Evolutionary conservation across 345 rosid species (phyloP), one percentile per base, ranked within the genome.

Genomic region (Pistacia vera): DNA sequence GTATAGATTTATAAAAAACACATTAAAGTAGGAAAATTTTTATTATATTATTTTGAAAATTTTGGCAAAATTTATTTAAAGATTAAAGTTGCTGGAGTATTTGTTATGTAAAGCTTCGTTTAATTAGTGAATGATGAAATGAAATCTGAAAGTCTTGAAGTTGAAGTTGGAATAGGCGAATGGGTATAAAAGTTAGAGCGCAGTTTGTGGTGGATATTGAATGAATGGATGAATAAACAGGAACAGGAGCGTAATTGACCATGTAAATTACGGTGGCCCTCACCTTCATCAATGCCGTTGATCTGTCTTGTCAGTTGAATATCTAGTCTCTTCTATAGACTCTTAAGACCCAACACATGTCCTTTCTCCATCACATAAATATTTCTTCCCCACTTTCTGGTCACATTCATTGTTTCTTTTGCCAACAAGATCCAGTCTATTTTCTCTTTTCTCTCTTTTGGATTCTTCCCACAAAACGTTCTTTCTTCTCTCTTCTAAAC

Each of bases 281-380:
- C 35, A 30, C 58, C 69, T 30, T 13, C 63, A 71, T 80, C 71
- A 80, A 80, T 80, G 83, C 80, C 70, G 74, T 54, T 2, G 51
- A 41, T 60, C 22, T 13, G 75, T 44, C 18, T 9, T 22, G 65
- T 71, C 75, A 17, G 3, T 18, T 49, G 16, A 8, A 36, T 46
- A 11, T 66, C 51, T 35, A n/a, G 51, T 36, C 33, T 35, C 63
- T 36, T 11, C 69, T 11, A 22, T 8, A 7, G 8, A 5, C 1
- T 0, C 6, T 41, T 41, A 8, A n/a, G 46, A 5, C 1, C 44
- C 5, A 0, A 0, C 25, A 22, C 25, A 22, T 22, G 25, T 60
- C 20, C 73, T 9, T 8, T 75, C 83, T 36, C 57, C 25, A 33
- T 75, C 82, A 28, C 68, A 17, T 80, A 76, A 71, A 66, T 13